Evolutionary conservation across 179 eudicot genomes (phyloP), one percentile per base, ranked within the genome.

Genomic region (Amaranthus tricolor): DNA sequence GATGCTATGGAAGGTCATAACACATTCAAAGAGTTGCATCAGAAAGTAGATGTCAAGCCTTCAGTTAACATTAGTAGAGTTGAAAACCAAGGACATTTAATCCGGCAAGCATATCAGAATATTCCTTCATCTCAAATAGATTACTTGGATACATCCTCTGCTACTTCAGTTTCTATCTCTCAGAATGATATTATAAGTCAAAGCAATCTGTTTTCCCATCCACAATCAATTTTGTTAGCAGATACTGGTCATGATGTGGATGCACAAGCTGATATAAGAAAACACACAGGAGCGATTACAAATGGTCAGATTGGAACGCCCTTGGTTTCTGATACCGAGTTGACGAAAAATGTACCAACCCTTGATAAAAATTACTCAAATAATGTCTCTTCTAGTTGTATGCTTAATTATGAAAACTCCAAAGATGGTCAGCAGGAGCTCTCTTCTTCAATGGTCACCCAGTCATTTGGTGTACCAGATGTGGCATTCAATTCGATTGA

Each of bases 381-480:
- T 81, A 83, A 86, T 79, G 66, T 92, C 62, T 73, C 91, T 50
- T 82, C 94, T 9, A 91, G 90, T 74, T 92, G 84, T 54, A 78
- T 92, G 86, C 85, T 85, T 68, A 75, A 81, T 76, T 89, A 80
- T 58, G 97, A 88, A 60, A 86, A 83, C 74, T 77, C 86, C n/a
- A 95, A 93, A 85, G 97, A 95, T 70, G 73, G 82, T 60, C 97
- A 90, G 54, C 93, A 87, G 10, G 97, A 95, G 79, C 93, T 88
- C 17, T 89, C 96, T 24, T 89, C 99, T 14, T 93, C 99, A 43
- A 86, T 95, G 89, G 96, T 95, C 70, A 88, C 96, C 5, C 94
- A 95, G 78, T 89, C 97, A 59, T 95, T 93, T 84, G 98, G 98
- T 62, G 92, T 95, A 60, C 95, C 96, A 14, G 99, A 95, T 74